Percentiles rank a stretch among this genome's conserved stretches.
phyloP scores from a whole-genome alignment of 768 basidiomycete species.

The Tylopilus vinaceipallidus region DNA sequence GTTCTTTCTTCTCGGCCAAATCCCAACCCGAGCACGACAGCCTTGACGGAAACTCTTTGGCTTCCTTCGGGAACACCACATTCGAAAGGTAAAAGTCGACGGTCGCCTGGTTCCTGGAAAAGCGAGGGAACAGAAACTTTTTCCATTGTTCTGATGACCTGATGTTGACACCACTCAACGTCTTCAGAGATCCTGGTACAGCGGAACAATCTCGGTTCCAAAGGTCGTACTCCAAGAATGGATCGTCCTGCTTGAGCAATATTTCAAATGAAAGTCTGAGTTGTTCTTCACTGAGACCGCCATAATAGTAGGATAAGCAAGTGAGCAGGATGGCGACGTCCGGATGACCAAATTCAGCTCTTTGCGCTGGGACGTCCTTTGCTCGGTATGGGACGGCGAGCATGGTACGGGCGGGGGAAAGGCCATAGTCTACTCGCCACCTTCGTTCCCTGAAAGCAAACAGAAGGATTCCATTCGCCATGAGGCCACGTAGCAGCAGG shows the following conservation, averaged over 20 bases:
- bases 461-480: slow-evolving; percentile 31
- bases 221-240: slow-evolving; percentile 28
- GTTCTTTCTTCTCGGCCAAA: slow-evolving; percentile 27
- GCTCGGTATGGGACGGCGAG: slow-evolving; percentile 40
- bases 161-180: slow-evolving; percentile 24
- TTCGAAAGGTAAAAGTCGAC: slow-evolving; percentile 38
- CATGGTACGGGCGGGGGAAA: slow-evolving; percentile 30
- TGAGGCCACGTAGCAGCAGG: slow-evolving; percentile 35
- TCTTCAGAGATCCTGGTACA: slow-evolving; percentile 21
- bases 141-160: slow-evolving; percentile 29
- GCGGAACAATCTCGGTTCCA: slow-evolving; percentile 26
- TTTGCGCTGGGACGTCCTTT: slow-evolving; percentile 35
- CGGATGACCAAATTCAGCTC: slow-evolving; percentile 41
- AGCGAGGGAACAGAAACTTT: slow-evolving; percentile 24
- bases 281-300: slow-evolving; percentile 32
- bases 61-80: slow-evolving; percentile 38
- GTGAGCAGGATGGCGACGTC: slow-evolving; percentile 37
- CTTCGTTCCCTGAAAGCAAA: slow-evolving; percentile 34
- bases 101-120: slow-evolving; percentile 28
- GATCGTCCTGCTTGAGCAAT: slow-evolving; percentile 31
- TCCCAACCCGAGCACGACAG: slow-evolving; percentile 38
- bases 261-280: slow-evolving; percentile 30
- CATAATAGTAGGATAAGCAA: slow-evolving; percentile 38
- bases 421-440: slow-evolving; percentile 41
- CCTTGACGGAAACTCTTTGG: slow-evolving; percentile 36